Evolutionary conservation across 768 basidiomycete species (phyloP).

Genomic region (Crassisporium funariophilum): DNA sequence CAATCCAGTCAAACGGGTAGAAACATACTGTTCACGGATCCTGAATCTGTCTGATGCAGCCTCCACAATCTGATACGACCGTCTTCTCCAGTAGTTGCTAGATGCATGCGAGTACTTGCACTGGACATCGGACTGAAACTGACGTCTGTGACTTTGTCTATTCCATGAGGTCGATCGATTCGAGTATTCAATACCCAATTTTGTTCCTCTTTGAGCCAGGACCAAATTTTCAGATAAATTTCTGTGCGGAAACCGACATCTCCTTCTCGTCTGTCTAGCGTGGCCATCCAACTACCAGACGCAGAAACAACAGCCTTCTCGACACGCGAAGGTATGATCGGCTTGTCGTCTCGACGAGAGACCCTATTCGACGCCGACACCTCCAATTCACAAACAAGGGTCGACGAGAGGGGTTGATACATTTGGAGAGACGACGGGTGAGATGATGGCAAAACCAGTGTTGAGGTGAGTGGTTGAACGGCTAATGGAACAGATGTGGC

Average conservation of each 20-base stretch:
- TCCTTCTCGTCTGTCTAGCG: conserved; percentile 74
- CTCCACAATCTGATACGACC: conserved; percentile 68
- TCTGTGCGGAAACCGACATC: conserved; percentile 67
- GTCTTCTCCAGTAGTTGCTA: conserved; percentile 79
- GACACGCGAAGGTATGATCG: conserved; percentile 74
- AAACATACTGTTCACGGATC: conserved; percentile 10
- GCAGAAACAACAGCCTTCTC: conserved; percentile 67
- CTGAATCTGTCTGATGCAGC: conserved; percentile 33
- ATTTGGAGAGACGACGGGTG: conserved; percentile 96
- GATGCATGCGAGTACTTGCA: conserved; percentile 35
- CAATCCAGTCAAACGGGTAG: too few relatives aligned
- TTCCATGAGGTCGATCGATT: conserved; percentile 85
- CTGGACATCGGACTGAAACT: conserved; percentile 61
- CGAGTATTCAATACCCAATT: conserved; percentile 84
- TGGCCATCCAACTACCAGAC: conserved; percentile 89
- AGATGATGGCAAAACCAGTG: conserved; percentile 87
- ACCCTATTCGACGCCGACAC: conserved; percentile 93
- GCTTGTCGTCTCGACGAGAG: conserved; percentile 76
- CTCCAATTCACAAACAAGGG: conserved; percentile 84
- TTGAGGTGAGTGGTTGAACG: conserved; percentile 70
- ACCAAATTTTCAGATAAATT: conserved; percentile 89
- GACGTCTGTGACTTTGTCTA: conserved; percentile 58
- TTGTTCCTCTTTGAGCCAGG: conserved; percentile 66
- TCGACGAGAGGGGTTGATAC: conserved; percentile 73
- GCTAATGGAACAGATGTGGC: conserved; percentile 64